A percentile compares a stretch with the other conserved stretches of the same genome.
Evolutionary conservation across 2,329 filamentous ascomycete species (phyloP).

Genomic region (Scortechinia acanthostroma): DNA sequence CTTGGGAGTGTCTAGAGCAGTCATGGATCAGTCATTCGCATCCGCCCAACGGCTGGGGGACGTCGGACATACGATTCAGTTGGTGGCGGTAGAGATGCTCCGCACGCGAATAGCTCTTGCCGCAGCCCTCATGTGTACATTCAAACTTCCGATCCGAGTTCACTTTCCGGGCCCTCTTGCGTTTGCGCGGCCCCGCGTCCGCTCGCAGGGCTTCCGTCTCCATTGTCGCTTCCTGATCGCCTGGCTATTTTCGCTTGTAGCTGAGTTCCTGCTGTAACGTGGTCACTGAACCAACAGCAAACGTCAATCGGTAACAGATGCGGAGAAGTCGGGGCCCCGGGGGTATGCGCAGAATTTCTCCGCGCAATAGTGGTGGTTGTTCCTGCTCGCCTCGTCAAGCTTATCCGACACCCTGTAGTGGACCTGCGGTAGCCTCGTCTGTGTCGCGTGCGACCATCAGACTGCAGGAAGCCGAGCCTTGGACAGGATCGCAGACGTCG

Average conservation of each 20-base stretch:
- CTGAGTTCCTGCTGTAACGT: not conserved
- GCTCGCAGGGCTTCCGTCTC: slow-evolving; percentile 11
- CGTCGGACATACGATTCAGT: slow-evolving; percentile 55
- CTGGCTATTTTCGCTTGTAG: not conserved
- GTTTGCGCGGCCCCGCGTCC: slow-evolving; percentile 21
- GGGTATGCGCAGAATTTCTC: not conserved
- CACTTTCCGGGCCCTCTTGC: slow-evolving; percentile 66
- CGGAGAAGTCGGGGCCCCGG: not conserved
- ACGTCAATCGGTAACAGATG: no score
- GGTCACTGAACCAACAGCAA: no score
- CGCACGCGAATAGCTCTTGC: slow-evolving; percentile 91
- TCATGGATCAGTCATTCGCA: slow-evolving; percentile 14
- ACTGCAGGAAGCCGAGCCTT: no score
- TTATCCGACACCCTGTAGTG: no score
- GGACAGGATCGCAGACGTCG: no score
- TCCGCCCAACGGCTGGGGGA: not conserved
- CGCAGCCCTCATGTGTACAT: slow-evolving; percentile 79
- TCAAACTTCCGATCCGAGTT: slow-evolving; percentile 73
- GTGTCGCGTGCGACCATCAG: no score
- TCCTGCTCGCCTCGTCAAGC: no score
- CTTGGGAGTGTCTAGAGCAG: slow-evolving; percentile 64
- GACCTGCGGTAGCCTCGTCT: no score
- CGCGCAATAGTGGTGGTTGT: no score
- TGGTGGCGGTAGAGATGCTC: slow-evolving; percentile 94
- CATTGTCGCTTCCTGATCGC: not conserved